Percentiles rank a stretch among this genome's conserved stretches.
phyloP scores from a whole-genome alignment of 495 filamentous ascomycete genomes.

The Letharia columbiana region DNA sequence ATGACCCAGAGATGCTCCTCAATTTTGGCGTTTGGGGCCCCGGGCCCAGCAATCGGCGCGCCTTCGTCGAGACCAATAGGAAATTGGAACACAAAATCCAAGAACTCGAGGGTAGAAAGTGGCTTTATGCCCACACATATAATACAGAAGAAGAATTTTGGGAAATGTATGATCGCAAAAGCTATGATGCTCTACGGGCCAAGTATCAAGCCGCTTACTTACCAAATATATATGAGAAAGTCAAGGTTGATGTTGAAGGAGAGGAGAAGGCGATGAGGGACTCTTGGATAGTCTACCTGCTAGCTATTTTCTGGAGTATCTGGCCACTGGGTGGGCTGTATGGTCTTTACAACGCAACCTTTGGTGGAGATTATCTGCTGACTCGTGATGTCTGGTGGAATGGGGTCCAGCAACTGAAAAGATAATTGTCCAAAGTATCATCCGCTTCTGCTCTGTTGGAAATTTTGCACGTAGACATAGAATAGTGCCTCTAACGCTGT shows the following conservation, averaged over 20 bases:
- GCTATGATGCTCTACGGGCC: slow-evolving; percentile 39
- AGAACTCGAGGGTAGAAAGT: slow-evolving; percentile 58
- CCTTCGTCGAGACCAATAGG: slow-evolving; percentile 51
- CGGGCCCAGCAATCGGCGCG: slow-evolving; percentile 28
- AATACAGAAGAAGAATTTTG: slow-evolving; percentile 49
- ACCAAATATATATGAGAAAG: slow-evolving; percentile 47
- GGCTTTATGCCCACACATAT: slow-evolving; percentile 51
- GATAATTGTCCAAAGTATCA: background rate
- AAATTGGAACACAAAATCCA: slow-evolving; percentile 54
- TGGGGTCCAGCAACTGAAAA: background rate
- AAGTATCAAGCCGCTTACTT: slow-evolving; percentile 44
- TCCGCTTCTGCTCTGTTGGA: no score
- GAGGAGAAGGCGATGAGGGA: slow-evolving; percentile 24
- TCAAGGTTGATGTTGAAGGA: slow-evolving; percentile 31
- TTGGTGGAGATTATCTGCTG: background rate
- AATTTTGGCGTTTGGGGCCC: slow-evolving; percentile 50
- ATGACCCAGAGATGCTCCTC: slow-evolving; percentile 32
- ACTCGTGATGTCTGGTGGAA: background rate
- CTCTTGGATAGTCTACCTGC: slow-evolving; percentile 19
- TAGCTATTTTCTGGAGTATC: slow-evolving; percentile 5
- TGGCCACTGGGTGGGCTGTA: slow-evolving; percentile 11
- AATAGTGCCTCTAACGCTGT: no score
- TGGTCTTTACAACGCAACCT: background rate
- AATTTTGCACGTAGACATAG: no score
- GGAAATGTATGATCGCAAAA: slow-evolving; percentile 39